A percentile compares a stretch with the other conserved stretches of the same genome.
phyloP scores from a whole-genome alignment of 257 asterid species.

The Solanum gandarillasii region DNA sequence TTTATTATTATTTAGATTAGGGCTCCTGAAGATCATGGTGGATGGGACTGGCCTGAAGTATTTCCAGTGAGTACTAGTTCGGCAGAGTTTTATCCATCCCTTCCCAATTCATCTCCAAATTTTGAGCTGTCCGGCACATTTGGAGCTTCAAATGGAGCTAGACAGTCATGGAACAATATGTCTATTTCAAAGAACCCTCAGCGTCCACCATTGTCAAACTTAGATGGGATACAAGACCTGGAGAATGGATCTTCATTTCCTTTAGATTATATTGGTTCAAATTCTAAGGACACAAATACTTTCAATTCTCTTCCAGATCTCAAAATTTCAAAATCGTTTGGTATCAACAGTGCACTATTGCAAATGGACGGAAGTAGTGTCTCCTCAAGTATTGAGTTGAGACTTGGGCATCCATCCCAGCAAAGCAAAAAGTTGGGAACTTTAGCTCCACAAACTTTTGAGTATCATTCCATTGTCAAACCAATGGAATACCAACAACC shows the following conservation, averaged over 20 bases:
- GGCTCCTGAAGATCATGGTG: slow-evolving; percentile 38
- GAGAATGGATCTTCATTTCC: slow-evolving; percentile 16
- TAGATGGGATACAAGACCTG: slow-evolving; percentile 9
- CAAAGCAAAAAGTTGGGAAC: slow-evolving; percentile 19
- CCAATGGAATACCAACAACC: slow-evolving; percentile 7
- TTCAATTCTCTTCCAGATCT: slow-evolving; percentile 8
- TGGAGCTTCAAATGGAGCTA: slow-evolving; percentile 21
- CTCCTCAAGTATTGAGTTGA: slow-evolving; percentile 41
- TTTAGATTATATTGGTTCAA: slow-evolving; percentile 10
- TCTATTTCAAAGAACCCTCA: slow-evolving; percentile 11
- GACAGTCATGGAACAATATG: slow-evolving; percentile 4
- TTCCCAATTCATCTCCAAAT: slow-evolving; percentile 12
- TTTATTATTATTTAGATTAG: slow-evolving; percentile 33
- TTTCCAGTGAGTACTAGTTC: slow-evolving; percentile 22
- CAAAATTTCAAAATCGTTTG: slow-evolving; percentile 15
- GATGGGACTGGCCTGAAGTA: slow-evolving; percentile 66
- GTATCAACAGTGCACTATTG: not conserved
- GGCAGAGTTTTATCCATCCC: slow-evolving; percentile 5
- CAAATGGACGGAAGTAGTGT: slow-evolving; percentile 14
- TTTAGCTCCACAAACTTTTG: slow-evolving; percentile 9
- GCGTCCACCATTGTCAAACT: slow-evolving; percentile 11
- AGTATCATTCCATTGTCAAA: slow-evolving; percentile 3
- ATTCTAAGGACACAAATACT: slow-evolving; percentile 15
- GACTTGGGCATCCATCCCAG: slow-evolving; percentile 42
- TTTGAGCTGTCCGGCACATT: slow-evolving; percentile 13